Evolutionary conservation across 2,329 filamentous ascomycete genomes (phyloP), one percentile per base, ranked within the genome.

Genomic region (Colletotrichum higginsianum): DNA sequence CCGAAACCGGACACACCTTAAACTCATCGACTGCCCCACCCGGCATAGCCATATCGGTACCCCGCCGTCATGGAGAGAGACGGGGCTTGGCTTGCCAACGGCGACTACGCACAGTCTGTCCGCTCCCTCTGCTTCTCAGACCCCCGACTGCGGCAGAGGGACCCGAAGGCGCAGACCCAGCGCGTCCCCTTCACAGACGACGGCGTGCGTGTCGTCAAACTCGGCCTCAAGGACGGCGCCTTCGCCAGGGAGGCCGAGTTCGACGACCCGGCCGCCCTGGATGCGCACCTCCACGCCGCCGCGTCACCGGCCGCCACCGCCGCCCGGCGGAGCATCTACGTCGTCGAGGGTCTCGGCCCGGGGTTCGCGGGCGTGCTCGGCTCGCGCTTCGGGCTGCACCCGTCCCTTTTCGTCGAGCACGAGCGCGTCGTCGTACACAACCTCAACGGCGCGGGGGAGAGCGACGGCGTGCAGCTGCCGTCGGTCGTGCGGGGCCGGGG

Each of bases 401-500:
- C 76, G 11, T 75, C 75, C 0, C 40, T 75, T 26, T 77, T 77
- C 52, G 65, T 78, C 13, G 76, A 77, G 61, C 75, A 78, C 13
- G 76, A 78, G 57, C 74, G 76, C 15, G 72, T 78, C 8, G 70
- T 76, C n/a, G 76, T 75, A 52, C 75, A 75, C 49, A 75, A 74
- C 58, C 61, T 70, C n/a, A 67, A 61, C 38, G 60, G 73, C 35
- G 60, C 61, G 35, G 74, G 75, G 12, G 75, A 77, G 61, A 77
- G 71, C 58, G 76, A 77, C 53, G 74, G 74, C n/a, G 46, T 74
- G 11, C 74, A 72, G 13, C 64, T 77, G 35, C 75, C 75, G n/a
- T 77, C 75, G 6, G 56, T 71, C 47, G 55, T 76, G 4, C 67
- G 60, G 2, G 57, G 61, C 7, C 66, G 73, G 30, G 53, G 61